phyloP scores from a whole-genome alignment of 495 filamentous ascomycete genomes.

The Aspergillus ostianus region DNA sequence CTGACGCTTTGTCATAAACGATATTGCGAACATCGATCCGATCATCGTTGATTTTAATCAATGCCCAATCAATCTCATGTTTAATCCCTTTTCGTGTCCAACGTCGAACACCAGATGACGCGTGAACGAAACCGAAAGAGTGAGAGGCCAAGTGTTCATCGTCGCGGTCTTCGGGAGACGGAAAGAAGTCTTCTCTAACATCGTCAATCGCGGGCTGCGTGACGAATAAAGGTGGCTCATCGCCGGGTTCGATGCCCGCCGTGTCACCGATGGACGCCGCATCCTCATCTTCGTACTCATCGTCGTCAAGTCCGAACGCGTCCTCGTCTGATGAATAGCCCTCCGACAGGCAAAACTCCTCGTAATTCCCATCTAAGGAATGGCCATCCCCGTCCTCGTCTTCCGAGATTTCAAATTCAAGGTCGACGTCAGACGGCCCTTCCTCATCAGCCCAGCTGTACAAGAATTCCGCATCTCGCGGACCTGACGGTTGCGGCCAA shows the following conservation, averaged over 20 bases:
- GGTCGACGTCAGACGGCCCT: conserved; percentile 28
- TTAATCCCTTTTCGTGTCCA: conserved; percentile 61
- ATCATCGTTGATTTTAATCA: conserved; percentile 75
- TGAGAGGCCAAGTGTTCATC: conserved; percentile 76
- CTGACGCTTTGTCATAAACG: conserved; percentile 48
- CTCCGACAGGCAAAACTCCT: conserved; percentile 44
- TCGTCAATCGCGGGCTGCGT: conserved; percentile 90
- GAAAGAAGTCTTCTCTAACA: conserved; percentile 76
- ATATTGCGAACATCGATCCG: conserved; percentile 70
- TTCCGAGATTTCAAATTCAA: conserved; percentile 50
- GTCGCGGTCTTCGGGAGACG: conserved; percentile 57
- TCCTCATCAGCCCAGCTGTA: conserved; percentile 35
- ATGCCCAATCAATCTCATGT: conserved; percentile 95
- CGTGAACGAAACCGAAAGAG: conserved; percentile 77
- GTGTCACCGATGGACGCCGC: conserved; percentile 76
- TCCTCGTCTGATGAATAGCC: conserved; percentile 50
- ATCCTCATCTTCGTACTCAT: conserved; percentile 57
- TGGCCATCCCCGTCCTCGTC: conserved; percentile 44
- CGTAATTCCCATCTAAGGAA: conserved; percentile 29
- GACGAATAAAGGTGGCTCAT: conserved; percentile 68
- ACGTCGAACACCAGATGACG: conserved; percentile 82
- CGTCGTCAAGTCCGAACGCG: conserved; percentile 28
- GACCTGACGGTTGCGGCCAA: conserved; percentile 23
- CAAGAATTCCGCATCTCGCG: conserved; percentile 26
- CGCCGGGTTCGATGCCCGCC: conserved; percentile 71